Conservation (phyloP, 192 early-diverging fungal species). For the Podila horticola region DNA sequence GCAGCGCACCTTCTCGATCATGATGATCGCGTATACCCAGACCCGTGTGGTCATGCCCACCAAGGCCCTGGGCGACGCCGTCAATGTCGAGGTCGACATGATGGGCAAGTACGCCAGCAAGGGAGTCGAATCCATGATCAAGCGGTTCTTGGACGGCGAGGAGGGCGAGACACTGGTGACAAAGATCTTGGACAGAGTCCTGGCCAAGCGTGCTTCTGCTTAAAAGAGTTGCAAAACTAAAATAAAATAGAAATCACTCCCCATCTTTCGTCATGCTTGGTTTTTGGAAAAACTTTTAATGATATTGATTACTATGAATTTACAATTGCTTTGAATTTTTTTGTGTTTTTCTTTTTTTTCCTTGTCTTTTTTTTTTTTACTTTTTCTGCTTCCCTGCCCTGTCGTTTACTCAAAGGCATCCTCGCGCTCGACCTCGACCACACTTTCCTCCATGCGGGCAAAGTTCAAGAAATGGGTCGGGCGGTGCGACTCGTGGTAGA, state of each 20-base stretch:
- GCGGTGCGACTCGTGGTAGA: constrained; percentile 96
- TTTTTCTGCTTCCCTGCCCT: no score
- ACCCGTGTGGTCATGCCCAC: constrained; percentile 80
- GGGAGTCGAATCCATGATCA: constrained; percentile 81
- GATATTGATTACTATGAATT: background rate
- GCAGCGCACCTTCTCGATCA: constrained; percentile 84
- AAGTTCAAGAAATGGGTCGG: constrained; percentile 97
- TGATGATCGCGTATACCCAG: constrained; percentile 97
- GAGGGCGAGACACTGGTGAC: constrained; percentile 44
- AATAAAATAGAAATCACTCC: background rate
- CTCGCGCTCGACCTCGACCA: constrained; percentile 67
- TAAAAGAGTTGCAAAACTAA: background rate
- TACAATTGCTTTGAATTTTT: background rate
- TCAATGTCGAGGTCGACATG: constrained; percentile 99
- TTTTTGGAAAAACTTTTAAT: no score
- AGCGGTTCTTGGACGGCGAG: constrained; percentile 58
- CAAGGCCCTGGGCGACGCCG: constrained; percentile 75
- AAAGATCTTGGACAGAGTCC: constrained; percentile 39
- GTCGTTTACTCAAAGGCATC: constrained; percentile 63
- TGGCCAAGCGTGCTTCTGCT: constrained; percentile 36
- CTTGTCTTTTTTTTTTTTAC: no score
- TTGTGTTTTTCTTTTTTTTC: no score
- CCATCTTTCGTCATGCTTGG: no score
- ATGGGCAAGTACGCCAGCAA: constrained; percentile 90
- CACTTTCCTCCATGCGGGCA: constrained; percentile 70